A percentile compares a stretch with the other conserved stretches of the same genome.
Conservation (phyloP, 2,329 filamentous ascomycete genomes). For the Elsinoe perseae region DNA sequence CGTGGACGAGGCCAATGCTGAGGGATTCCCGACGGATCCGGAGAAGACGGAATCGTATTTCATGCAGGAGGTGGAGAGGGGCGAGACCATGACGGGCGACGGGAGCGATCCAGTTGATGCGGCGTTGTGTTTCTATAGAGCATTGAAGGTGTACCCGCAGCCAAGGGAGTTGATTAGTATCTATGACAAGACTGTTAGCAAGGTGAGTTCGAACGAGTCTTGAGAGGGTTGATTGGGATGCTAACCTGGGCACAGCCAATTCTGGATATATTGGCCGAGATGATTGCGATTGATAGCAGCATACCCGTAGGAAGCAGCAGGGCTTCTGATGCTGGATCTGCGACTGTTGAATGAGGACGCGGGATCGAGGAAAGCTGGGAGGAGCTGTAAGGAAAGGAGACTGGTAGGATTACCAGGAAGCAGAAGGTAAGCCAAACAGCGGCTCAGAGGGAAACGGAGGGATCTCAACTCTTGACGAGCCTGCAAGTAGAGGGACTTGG, state of each 20-base stretch:
- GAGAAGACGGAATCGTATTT: constrained; percentile 96
- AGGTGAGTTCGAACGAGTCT: constrained; percentile 48
- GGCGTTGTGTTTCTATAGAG: constrained; percentile 94
- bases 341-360: constrained; percentile 25
- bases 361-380: not conserved
- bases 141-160: constrained; percentile 94
- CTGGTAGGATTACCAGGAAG: not conserved
- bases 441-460: not conserved
- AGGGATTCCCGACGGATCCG: constrained; percentile 82
- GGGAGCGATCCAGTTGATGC: constrained; percentile 70
- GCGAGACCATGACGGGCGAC: constrained; percentile 74
- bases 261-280: constrained; percentile 91
- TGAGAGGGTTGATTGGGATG: not conserved
- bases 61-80: constrained; percentile 86
- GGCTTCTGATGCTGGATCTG: constrained; percentile 24
- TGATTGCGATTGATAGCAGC: constrained; percentile 85
- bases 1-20: constrained; percentile 75
- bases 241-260: constrained; percentile 54
- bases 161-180: constrained; percentile 88
- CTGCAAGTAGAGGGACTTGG: not conserved
- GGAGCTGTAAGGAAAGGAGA: not conserved
- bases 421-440: not conserved
- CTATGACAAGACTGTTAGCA: constrained; percentile 97
- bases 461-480: constrained; percentile 2
- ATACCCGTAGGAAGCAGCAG: constrained; percentile 31